Evolutionary conservation across 495 filamentous ascomycete genomes (phyloP).

Genomic region (Diplogelasinospora grovesii): DNA sequence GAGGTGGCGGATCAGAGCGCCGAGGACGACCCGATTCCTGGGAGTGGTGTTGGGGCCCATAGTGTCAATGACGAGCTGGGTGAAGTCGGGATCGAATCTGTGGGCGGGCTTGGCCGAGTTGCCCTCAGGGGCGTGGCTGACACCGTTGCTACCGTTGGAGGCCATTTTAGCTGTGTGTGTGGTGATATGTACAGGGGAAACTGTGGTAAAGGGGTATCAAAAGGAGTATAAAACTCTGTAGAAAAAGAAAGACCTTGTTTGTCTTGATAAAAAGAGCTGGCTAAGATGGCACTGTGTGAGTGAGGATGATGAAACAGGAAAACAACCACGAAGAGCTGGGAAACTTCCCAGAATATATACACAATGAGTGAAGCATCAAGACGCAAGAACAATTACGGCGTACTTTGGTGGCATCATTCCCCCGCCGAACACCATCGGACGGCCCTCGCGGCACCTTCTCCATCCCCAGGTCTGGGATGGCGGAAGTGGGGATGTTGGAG

Average conservation of each 20-base stretch:
- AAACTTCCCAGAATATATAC: constrained; percentile 11
- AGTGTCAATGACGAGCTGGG: constrained; percentile 62
- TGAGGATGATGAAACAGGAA: constrained; percentile 4
- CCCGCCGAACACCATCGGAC: constrained; percentile 24
- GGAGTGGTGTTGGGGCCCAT: constrained; percentile 68
- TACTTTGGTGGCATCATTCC: constrained; percentile 21
- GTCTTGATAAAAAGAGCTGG: background rate
- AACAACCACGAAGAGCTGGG: constrained; percentile 1
- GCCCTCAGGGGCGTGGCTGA: constrained; percentile 6
- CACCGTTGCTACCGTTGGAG: constrained; percentile 18
- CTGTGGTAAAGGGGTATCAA: background rate
- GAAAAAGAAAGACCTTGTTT: background rate
- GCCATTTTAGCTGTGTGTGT: constrained; percentile 19
- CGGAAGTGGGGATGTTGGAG: constrained; percentile 19
- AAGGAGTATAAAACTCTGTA: background rate
- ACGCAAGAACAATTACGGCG: constrained; percentile 10
- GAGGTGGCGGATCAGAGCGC: constrained; percentile 63
- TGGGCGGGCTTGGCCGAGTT: constrained; percentile 17
- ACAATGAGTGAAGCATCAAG: constrained; percentile 1
- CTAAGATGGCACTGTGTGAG: background rate
- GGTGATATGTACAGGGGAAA: background rate
- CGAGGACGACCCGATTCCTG: constrained; percentile 59
- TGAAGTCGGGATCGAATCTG: constrained; percentile 70
- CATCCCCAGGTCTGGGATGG: constrained; percentile 14
- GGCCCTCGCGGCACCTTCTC: constrained; percentile 25